Evolutionary conservation across 805 yeast genomes (phyloP).

Genomic region (Metschnikowia kofuensis): DNA sequence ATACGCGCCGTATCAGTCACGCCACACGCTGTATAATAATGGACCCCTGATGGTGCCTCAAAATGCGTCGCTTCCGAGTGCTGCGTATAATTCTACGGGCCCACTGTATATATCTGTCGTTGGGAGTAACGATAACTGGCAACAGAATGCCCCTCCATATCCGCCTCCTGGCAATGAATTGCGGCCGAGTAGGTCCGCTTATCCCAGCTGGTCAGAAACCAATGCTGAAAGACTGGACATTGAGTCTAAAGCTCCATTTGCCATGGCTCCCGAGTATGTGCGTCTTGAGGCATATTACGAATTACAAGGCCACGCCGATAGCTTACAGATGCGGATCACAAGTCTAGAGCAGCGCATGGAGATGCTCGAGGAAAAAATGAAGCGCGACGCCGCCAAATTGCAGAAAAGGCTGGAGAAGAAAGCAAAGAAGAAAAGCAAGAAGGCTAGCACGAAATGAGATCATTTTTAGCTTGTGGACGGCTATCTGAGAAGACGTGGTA

Average conservation of each 20-base stretch:
- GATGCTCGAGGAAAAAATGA: conserved; percentile 9
- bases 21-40: not conserved
- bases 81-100: not conserved
- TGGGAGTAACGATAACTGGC: not conserved
- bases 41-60: not conserved
- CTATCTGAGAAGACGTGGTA: too few species aligned
- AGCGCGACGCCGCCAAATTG: conserved; percentile 3
- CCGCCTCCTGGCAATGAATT: not conserved
- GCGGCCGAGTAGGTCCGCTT: not conserved
- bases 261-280: conserved; percentile 1
- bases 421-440: conserved; percentile 7
- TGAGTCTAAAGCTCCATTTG: not conserved
- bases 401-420: conserved; percentile 9
- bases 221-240: not conserved
- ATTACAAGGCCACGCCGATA: conserved; percentile 30
- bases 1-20: not conserved
- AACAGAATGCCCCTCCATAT: not conserved
- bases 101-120: not conserved
- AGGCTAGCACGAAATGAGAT: not conserved
- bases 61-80: not conserved
- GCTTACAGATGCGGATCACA: conserved; percentile 24
- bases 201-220: not conserved
- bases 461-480: not conserved
- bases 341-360: conserved; percentile 12
- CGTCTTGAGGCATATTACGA: conserved; percentile 25